phyloP scores from a whole-genome alignment of 1,284 basidiomycete genomes.

The Lentinus polychrous region DNA sequence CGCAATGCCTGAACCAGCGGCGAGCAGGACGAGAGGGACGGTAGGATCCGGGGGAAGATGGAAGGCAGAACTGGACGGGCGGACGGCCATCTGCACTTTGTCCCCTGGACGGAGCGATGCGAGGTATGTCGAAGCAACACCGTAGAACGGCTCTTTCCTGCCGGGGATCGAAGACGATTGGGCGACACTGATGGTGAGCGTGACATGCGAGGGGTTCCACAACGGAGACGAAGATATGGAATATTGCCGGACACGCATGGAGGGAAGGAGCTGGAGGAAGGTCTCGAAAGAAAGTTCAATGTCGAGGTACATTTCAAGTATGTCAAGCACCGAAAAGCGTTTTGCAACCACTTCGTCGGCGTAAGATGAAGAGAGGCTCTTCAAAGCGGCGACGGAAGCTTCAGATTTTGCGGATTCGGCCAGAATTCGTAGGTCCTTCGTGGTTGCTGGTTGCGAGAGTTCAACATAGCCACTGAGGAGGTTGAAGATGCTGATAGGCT shows the following conservation, averaged over 20 bases:
- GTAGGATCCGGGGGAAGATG: constrained; percentile 37
- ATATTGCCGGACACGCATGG: constrained; percentile 46
- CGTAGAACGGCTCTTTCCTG: constrained; percentile 30
- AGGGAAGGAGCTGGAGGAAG: constrained; percentile 37
- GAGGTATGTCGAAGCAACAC: constrained; percentile 44
- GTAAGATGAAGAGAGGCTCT: constrained; percentile 26
- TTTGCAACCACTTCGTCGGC: constrained; percentile 29
- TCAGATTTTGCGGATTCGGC: constrained; percentile 12
- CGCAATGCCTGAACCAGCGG: constrained; percentile 42
- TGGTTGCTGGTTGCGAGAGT: constrained; percentile 38
- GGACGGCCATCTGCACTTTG: constrained; percentile 37
- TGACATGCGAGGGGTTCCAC: constrained; percentile 34
- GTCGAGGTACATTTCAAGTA: constrained; percentile 35
- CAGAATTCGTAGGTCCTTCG: constrained; percentile 29
- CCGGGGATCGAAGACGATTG: constrained; percentile 30
- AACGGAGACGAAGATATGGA: constrained; percentile 48
- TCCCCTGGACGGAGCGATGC: constrained; percentile 34
- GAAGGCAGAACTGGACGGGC: constrained; percentile 34
- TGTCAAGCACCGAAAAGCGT: constrained; percentile 37
- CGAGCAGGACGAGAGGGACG: constrained; percentile 41
- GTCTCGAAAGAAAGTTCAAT: constrained; percentile 32
- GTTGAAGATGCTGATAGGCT: constrained; percentile 29
- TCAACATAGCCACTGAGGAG: constrained; percentile 44
- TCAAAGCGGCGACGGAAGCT: constrained; percentile 15
- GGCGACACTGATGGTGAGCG: constrained; percentile 42